These are phyloP conservation scores for Sporothrix inflata DNA, from an alignment of 2,329 filamentous ascomycete species.

Conservation along the genomic window DNA sequence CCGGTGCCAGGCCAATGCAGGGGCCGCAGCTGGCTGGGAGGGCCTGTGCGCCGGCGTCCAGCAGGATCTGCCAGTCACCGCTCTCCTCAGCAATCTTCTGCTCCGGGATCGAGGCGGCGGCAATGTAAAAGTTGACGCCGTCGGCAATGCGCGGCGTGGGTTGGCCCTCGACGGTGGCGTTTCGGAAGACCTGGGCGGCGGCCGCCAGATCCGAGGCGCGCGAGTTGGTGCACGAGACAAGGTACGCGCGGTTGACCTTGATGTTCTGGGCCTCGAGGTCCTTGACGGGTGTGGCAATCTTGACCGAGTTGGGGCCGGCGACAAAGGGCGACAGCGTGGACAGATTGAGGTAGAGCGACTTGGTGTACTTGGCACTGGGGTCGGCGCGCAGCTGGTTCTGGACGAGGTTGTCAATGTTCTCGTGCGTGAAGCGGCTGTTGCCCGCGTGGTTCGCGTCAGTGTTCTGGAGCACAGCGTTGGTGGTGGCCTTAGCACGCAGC, in stretches of 20 bases:
- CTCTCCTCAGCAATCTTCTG: slow-evolving; percentile 75
- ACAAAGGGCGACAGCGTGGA: slow-evolving; percentile 83
- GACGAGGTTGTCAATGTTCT: slow-evolving; percentile 72
- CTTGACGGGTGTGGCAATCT: slow-evolving; percentile 75
- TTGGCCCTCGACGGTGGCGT: slow-evolving; percentile 68
- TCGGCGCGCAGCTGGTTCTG: slow-evolving; percentile 71
- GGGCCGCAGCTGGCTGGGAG: slow-evolving; percentile 77
- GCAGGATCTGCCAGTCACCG: slow-evolving; percentile 82
- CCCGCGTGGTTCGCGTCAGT: slow-evolving; percentile 41
- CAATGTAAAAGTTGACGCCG: slow-evolving; percentile 84
- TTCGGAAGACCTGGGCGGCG: slow-evolving; percentile 82
- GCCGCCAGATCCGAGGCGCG: slow-evolving; percentile 78
- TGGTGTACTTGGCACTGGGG: slow-evolving; percentile 77
- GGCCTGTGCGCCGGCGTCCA: slow-evolving; percentile 75
- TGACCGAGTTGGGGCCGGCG: slow-evolving; percentile 88
- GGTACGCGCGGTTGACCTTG: slow-evolving; percentile 78
- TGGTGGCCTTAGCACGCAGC: slow-evolving; percentile 76
- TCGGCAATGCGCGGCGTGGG: slow-evolving; percentile 73
- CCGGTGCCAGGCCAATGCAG: slow-evolving; percentile 79
- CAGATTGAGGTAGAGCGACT: slow-evolving; percentile 81
- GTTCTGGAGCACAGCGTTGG: slow-evolving; percentile 60
- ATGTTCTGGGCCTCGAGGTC: slow-evolving; percentile 77
- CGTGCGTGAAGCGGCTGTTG: slow-evolving; percentile 69
- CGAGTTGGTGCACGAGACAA: slow-evolving; percentile 89
- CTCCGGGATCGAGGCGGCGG: slow-evolving; percentile 79